Conservation (phyloP, 2,329 filamentous ascomycete genomes). For the Huntiella bhutanensis region DNA sequence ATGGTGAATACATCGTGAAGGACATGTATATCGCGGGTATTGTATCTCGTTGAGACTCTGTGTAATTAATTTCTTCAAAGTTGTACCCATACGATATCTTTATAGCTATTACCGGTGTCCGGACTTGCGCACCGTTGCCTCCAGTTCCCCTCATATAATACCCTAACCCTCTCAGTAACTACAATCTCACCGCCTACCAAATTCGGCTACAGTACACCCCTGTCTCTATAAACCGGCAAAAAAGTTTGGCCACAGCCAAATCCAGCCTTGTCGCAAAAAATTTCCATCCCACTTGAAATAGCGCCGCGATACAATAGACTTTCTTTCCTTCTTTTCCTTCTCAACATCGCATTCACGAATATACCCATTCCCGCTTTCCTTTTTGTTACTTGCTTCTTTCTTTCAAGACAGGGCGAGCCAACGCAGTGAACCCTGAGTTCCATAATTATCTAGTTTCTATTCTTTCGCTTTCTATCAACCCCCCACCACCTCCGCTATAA, state of each 20-base stretch:
- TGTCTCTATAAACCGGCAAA: constrained; percentile 2
- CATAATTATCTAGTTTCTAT: constrained; percentile 15
- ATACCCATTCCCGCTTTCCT: constrained; percentile 11
- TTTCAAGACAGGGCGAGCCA: constrained; percentile 33
- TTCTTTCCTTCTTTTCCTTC: constrained; percentile 10
- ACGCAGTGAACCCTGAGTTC: constrained; percentile 39
- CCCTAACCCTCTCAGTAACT: not conserved
- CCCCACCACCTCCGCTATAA: constrained; percentile 1
- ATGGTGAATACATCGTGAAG: too few species aligned
- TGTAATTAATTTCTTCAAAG: not conserved
- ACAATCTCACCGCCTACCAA: constrained; percentile 3
- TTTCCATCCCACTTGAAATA: not conserved
- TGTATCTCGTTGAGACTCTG: not conserved
- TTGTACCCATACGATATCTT: not conserved
- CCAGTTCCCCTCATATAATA: not conserved
- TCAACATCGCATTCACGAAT: not conserved
- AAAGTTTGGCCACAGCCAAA: constrained; percentile 13
- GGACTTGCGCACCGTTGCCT: not conserved
- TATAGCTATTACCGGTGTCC: not conserved
- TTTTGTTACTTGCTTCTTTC: constrained; percentile 12
- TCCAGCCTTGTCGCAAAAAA: constrained; percentile 10
- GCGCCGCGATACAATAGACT: not conserved
- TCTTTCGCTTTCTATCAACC: not conserved
- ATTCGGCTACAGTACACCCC: too few species aligned
- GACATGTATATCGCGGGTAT: too few species aligned